Evolutionary conservation across 192 early-diverging fungal genomes (phyloP).

Genomic region (Lunasporangiospora selenospora): DNA sequence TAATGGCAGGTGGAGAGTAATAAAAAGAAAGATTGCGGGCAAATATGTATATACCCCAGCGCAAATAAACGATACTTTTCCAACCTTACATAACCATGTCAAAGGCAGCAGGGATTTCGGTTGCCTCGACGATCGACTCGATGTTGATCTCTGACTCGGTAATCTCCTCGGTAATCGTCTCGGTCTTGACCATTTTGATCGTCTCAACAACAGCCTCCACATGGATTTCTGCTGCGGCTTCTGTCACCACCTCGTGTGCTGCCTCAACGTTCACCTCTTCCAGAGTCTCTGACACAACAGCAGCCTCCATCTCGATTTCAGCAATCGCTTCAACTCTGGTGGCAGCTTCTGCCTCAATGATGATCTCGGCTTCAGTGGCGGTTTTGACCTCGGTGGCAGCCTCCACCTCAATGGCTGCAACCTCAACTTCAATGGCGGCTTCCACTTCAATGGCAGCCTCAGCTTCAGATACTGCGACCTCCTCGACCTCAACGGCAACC

Average conservation of each 20-base stretch:
- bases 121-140: background rate
- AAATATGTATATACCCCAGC: too few species aligned
- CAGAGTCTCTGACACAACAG: too few species aligned
- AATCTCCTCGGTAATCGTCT: background rate
- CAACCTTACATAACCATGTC: too few species aligned
- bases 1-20: too few species aligned
- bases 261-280: too few species aligned
- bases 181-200: slow-evolving; percentile 31
- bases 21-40: too few species aligned
- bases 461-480: slow-evolving; percentile 36
- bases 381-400: too few species aligned
- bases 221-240: slow-evolving; percentile 13
- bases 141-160: background rate
- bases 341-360: slow-evolving; percentile 12
- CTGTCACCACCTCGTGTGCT: slow-evolving; percentile 54
- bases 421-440: slow-evolving; percentile 20
- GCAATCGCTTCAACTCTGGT: slow-evolving; percentile 46
- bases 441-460: slow-evolving; percentile 33
- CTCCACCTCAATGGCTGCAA: slow-evolving; percentile 31
- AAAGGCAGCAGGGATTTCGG: too few species aligned
- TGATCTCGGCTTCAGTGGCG: too few species aligned
- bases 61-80: background rate
- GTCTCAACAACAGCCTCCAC: slow-evolving; percentile 1
- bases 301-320: too few species aligned
- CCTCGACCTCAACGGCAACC: slow-evolving; percentile 16